Evolutionary conservation across 208 protist species (phyloP), one percentile per base, ranked within the genome.

Genomic region (Zelonia costaricensis): DNA sequence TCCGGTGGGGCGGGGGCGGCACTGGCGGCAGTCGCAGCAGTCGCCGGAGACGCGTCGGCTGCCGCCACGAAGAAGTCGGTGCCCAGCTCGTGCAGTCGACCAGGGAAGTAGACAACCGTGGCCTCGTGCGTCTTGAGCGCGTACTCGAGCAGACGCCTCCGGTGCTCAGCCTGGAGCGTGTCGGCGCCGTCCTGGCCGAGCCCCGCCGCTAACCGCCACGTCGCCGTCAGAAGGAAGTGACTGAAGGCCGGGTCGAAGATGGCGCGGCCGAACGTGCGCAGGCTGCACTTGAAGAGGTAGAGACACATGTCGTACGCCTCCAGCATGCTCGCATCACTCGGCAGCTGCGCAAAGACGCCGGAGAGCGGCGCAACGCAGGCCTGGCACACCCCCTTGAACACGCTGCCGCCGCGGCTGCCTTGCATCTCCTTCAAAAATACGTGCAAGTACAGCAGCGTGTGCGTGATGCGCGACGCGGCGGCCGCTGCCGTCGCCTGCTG

Each of bases 351-450:
- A 48, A 92, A 88, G 16, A 93, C 54, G 7, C 30, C 44, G 0
- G 82, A 86, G 12, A 95, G 76, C 2, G 76, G 63, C 22, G 63
- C 61, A 22, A 85, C 81, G 23, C 81, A 57, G 9, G 53, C 43
- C 0, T n/a, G 38, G 42, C 84, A 88, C 4, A 93, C 47, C 2
- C 46, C 56, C 25, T 70, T 62, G 45, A 93, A 93, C 12, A 77
- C 59, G n/a, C 47, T 53, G 12, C 81, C 78, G 20, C 88, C 45
- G 23, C 76, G 78, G 33, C 78, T 78, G 16, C 47, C 53, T 43
- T 86, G 71, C 51, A 80, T 62, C 30, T 88, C 79, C 73, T 93
- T 91, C 6, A 95, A 45, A 12, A 95, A 62, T 0, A 93, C 13
- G 59, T 93, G 89, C 5, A 90, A 45, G 20, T 57, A 43, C 2